Evolutionary conservation across 192 early-diverging fungal genomes (phyloP).

Genomic region (Diversispora eburnea): DNA sequence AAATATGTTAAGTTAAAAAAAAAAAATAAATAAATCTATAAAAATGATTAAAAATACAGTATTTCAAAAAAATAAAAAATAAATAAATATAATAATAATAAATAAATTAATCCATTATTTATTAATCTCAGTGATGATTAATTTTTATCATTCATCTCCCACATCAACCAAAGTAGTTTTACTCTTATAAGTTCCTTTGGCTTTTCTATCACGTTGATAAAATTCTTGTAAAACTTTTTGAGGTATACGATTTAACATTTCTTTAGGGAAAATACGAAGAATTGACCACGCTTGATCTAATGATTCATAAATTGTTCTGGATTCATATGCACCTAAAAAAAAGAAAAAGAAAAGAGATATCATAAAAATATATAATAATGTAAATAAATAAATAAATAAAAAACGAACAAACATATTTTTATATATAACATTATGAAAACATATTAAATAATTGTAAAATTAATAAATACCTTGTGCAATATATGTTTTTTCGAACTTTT

Average conservation of each 20-base stretch:
- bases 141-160: neutral
- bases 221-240: slow-evolving; percentile 91
- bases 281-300: slow-evolving; percentile 98
- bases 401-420: neutral
- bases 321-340: slow-evolving; percentile 79
- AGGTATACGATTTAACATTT: slow-evolving; percentile 98
- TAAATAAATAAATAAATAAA: slow-evolving; percentile 12
- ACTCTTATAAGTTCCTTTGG: slow-evolving; percentile 39
- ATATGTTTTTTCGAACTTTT: slow-evolving; percentile 98
- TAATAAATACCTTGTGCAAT: slow-evolving; percentile 77
- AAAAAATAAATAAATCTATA: no score
- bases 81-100: no score
- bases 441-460: neutral
- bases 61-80: no score
- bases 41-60: no score
- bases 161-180: neutral
- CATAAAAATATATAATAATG: slow-evolving; percentile 1
- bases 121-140: no score
- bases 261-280: slow-evolving; percentile 99
- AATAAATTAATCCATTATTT: no score
- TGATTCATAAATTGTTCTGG: slow-evolving; percentile 93
- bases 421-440: no score
- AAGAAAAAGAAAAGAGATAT: neutral
- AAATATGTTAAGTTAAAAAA: no score
- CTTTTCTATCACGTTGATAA: slow-evolving; percentile 79